Evolutionary conservation across 1,284 basidiomycete species (phyloP).

Genomic region (Papiliotrema terrestris): DNA sequence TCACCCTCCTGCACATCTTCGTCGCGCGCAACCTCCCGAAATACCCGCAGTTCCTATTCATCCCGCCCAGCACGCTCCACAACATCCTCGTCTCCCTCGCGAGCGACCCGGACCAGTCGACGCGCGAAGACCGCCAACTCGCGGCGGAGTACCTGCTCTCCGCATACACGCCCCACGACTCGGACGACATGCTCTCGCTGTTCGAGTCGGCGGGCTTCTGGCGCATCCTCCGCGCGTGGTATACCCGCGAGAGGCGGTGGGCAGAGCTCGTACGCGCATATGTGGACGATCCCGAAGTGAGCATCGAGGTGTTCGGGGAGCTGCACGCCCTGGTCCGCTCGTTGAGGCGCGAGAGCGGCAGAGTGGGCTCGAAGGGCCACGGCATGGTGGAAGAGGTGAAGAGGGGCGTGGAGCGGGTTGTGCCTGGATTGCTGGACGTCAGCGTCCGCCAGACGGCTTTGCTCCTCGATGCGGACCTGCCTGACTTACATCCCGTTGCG

Average conservation of each 20-base stretch:
- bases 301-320: conserved; percentile 60
- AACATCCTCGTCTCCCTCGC: conserved; percentile 74
- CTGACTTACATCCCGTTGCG: conserved; percentile 59
- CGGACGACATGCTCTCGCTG: conserved; percentile 61
- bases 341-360: too few relatives aligned
- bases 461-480: conserved; percentile 68
- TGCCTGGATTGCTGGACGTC: conserved; percentile 63
- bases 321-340: conserved; percentile 57
- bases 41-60: conserved; percentile 82
- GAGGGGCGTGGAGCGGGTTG: conserved; percentile 55
- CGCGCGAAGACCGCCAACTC: conserved; percentile 88
- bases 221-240: conserved; percentile 77
- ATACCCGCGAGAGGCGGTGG: conserved; percentile 75
- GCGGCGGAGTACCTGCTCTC: conserved; percentile 95
- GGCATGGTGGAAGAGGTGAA: conserved; percentile 56
- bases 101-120: conserved; percentile 65
- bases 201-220: conserved; percentile 86
- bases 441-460: conserved; percentile 66
- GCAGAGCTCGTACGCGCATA: conserved; percentile 66
- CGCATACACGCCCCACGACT: conserved; percentile 77
- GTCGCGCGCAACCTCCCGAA: conserved; percentile 94
- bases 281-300: conserved; percentile 69
- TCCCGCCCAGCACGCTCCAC: conserved; percentile 67
- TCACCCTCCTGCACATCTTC: conserved; percentile 89
- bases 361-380: conserved; percentile 10